phyloP scores from a whole-genome alignment of 73 alveolate genomes.

The Symbiodinium natans region DNA sequence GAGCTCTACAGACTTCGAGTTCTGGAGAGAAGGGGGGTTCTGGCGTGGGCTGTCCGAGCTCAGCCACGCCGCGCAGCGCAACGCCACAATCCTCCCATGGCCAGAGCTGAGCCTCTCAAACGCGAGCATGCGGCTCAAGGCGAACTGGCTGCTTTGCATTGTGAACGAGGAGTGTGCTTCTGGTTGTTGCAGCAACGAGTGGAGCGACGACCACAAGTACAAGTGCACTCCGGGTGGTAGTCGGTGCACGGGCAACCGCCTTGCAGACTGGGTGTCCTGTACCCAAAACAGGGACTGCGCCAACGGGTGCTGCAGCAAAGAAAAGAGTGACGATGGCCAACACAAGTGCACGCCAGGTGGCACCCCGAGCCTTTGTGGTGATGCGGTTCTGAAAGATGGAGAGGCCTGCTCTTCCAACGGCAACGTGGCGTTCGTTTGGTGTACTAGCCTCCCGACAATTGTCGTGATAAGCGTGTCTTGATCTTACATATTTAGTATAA shows the following conservation, averaged over 20 bases:
- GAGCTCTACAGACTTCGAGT: neutral
- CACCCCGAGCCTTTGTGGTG: conserved; percentile 2
- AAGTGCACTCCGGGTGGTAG: neutral
- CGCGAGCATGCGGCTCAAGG: neutral
- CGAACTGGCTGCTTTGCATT: neutral
- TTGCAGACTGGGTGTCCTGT: neutral
- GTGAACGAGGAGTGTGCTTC: neutral
- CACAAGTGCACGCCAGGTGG: neutral
- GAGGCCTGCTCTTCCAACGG: neutral
- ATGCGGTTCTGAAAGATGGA: neutral
- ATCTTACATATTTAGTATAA: too few relatives aligned
- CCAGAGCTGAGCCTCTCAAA: neutral
- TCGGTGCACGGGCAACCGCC: neutral
- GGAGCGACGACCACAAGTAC: neutral
- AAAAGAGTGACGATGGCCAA: neutral
- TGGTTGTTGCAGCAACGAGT: conserved; percentile 1
- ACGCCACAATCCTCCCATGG: neutral
- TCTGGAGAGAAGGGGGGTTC: neutral
- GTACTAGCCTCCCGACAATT: too few relatives aligned
- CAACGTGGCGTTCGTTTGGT: neutral
- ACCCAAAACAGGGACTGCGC: conserved; percentile 2
- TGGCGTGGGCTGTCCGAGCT: neutral
- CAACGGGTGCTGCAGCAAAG: neutral
- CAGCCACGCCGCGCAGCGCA: neutral
- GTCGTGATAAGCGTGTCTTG: too few relatives aligned